Evolutionary conservation across 2,329 filamentous ascomycete species (phyloP).

Genomic region (Metarhizium rileyi): DNA sequence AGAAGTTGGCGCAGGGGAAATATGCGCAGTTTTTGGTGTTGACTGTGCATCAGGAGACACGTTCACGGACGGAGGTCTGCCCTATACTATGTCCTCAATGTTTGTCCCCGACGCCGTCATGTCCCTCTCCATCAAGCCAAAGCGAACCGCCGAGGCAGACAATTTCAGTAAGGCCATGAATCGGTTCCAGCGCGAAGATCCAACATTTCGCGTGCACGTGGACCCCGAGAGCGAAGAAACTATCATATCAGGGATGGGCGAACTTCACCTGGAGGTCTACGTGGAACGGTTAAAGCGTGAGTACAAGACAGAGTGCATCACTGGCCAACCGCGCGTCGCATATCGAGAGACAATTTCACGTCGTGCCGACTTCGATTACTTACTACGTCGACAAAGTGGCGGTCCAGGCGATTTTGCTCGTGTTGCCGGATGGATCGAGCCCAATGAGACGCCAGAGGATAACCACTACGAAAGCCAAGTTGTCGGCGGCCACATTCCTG

Average conservation of each 20-base stretch:
- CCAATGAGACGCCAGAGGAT: conserved; percentile 58
- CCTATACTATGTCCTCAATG: conserved; percentile 97
- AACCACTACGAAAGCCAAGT: conserved; percentile 85
- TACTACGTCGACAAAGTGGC: conserved; percentile 90
- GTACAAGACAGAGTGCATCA: conserved; percentile 91
- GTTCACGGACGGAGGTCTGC: conserved; percentile 87
- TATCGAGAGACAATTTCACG: conserved; percentile 89
- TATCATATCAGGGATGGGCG: conserved; percentile 97
- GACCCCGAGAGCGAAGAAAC: conserved; percentile 91
- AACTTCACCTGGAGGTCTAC: conserved; percentile 94
- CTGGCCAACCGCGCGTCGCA: conserved; percentile 92
- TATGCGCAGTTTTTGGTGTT: conserved; percentile 95
- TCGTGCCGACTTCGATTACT: conserved; percentile 77
- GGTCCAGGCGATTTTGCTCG: conserved; percentile 93
- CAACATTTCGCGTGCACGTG: conserved; percentile 90
- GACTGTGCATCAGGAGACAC: conserved; percentile 97
- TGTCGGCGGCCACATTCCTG: conserved; percentile 79
- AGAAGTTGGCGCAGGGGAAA: conserved; percentile 92
- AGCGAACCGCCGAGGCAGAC: conserved; percentile 80
- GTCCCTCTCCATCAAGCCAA: conserved; percentile 93
- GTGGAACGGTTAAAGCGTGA: conserved; percentile 93
- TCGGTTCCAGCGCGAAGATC: conserved; percentile 95
- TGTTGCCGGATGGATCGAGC: conserved; percentile 86
- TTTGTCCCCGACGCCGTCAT: conserved; percentile 97
- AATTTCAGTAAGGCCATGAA: conserved; percentile 99